Conservation (phyloP, 1,284 basidiomycete species). For the Boletus sp. region DNA sequence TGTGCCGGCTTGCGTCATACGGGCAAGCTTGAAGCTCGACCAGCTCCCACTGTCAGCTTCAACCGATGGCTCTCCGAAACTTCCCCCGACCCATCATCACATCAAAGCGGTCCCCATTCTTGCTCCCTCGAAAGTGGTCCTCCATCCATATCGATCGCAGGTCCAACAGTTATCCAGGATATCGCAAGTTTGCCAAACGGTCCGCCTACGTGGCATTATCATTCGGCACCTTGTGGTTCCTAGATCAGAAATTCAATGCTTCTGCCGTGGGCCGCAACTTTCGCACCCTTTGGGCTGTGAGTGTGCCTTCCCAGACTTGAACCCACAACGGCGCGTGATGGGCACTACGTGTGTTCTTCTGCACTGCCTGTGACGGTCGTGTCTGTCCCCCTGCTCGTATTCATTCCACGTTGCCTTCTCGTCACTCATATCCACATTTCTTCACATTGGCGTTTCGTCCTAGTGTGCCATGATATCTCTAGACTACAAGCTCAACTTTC, state of each 20-base stretch:
- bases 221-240: conserved; percentile 44
- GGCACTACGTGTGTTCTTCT: background rate
- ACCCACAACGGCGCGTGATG: no score
- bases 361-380: background rate
- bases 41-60: background rate
- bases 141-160: background rate
- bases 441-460: background rate
- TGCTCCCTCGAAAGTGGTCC: background rate
- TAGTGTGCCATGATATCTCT: conserved; percentile 64
- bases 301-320: no score
- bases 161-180: conserved; percentile 1
- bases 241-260: conserved; percentile 63
- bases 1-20: conserved; percentile 3
- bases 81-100: background rate
- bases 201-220: conserved; percentile 38
- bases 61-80: conserved; percentile 7
- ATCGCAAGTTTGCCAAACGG: conserved; percentile 28
- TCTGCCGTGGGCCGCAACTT: conserved; percentile 62
- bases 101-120: background rate
- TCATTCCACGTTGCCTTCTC: background rate
- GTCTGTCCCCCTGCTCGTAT: background rate
- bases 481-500: conserved; percentile 87
- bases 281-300: conserved; percentile 63
- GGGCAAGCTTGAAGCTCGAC: no score
- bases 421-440: no score